Conservation (phyloP, 495 filamentous ascomycete genomes). For the Glutinoglossum americanum region DNA sequence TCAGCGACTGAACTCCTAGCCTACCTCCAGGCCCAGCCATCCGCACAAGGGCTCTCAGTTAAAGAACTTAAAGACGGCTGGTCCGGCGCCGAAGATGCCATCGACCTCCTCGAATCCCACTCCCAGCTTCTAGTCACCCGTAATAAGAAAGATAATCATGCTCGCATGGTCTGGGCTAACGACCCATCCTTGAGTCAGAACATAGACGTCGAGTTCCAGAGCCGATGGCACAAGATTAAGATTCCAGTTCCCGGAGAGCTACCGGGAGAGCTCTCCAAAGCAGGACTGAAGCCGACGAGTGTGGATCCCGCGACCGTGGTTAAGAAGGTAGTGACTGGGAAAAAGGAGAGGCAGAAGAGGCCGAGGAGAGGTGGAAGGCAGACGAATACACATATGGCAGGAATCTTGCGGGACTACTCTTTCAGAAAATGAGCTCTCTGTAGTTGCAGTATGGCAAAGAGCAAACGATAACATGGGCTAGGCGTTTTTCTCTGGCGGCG, state of each 20-base stretch:
- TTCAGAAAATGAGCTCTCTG: conserved; percentile 25
- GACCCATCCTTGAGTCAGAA: conserved; percentile 51
- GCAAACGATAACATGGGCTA: no score
- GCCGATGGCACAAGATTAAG: conserved; percentile 61
- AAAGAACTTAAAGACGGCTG: conserved; percentile 89
- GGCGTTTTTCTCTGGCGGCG: no score
- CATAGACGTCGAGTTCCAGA: conserved; percentile 63
- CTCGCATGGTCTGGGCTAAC: conserved; percentile 74
- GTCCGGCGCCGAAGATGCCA: conserved; percentile 55
- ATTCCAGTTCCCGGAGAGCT: conserved; percentile 57
- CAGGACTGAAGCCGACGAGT: conserved; percentile 57
- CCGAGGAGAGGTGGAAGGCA: conserved; percentile 56
- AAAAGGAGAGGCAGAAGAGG: conserved; percentile 40
- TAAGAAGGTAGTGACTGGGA: conserved; percentile 28
- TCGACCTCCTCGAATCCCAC: conserved; percentile 54
- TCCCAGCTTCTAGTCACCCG: conserved; percentile 65
- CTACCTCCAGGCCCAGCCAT: conserved; percentile 57
- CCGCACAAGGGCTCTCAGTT: conserved; percentile 60
- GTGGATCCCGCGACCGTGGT: conserved; percentile 44
- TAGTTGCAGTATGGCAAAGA: no score
- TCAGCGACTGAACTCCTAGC: conserved; percentile 50
- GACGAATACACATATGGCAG: conserved; percentile 83
- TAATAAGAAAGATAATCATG: conserved; percentile 79
- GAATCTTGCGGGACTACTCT: conserved; percentile 68
- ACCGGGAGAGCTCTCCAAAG: conserved; percentile 47